Conservation (phyloP, 2,329 filamentous ascomycete genomes). For the Parasarocladium wereldwijsianum region DNA sequence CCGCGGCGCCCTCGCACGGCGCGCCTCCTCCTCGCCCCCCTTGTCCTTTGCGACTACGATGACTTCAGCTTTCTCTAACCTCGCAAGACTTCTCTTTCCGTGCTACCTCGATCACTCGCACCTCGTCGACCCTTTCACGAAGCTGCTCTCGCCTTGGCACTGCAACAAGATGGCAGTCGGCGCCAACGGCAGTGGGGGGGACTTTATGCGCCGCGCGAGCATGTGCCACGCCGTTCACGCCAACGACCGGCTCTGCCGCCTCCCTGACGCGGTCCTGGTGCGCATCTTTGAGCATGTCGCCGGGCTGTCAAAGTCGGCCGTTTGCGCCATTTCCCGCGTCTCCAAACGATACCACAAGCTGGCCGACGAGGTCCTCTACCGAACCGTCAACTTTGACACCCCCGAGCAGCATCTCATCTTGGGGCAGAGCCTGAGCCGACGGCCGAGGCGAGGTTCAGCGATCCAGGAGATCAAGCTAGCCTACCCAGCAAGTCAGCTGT, state of each 20-base stretch:
- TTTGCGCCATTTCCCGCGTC: slow-evolving; percentile 27
- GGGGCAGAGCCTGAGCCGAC: slow-evolving; percentile 28
- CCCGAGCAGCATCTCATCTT: slow-evolving; percentile 33
- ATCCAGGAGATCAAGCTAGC: slow-evolving; percentile 29
- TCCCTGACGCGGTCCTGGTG: slow-evolving; percentile 25
- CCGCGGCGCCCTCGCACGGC: too few species aligned
- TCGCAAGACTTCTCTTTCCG: too few species aligned
- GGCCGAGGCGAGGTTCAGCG: slow-evolving; percentile 30
- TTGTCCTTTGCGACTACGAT: too few species aligned
- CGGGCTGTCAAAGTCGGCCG: slow-evolving; percentile 18
- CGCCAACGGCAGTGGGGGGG: too few species aligned
- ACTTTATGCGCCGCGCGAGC: too few species aligned
- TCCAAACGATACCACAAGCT: slow-evolving; percentile 26
- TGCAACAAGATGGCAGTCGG: too few species aligned
- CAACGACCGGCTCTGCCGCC: slow-evolving; percentile 10
- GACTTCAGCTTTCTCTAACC: too few species aligned
- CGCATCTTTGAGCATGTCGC: slow-evolving; percentile 23
- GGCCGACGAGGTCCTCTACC: slow-evolving; percentile 31
- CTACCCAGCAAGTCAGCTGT: slow-evolving; percentile 27
- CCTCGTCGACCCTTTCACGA: too few species aligned
- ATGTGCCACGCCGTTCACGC: too few species aligned
- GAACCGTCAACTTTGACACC: slow-evolving; percentile 28
- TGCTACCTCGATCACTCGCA: too few species aligned
- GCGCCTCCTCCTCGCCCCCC: too few species aligned
- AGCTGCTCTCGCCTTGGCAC: too few species aligned